Conservation (phyloP, 1,139 yeast species). For the Pneumocystis murina region DNA sequence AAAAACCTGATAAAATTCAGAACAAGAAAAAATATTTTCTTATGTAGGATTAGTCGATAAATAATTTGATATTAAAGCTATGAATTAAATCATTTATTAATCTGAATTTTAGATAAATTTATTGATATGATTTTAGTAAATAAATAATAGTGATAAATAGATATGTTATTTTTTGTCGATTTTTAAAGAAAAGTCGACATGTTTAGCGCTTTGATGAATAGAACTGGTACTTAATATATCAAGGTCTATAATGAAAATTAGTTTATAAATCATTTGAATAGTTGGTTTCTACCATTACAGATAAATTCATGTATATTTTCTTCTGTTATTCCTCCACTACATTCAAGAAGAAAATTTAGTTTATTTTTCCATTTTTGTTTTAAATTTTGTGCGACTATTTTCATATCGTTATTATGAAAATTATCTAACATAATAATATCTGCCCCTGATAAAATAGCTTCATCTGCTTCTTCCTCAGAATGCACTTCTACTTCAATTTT, state of each 20-base stretch:
- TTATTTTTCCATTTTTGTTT: conserved; percentile 43
- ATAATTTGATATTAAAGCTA: too few relatives aligned
- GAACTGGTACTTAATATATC: conserved; percentile 85
- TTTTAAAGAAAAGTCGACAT: conserved; percentile 73
- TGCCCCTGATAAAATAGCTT: conserved; percentile 89
- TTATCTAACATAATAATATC: conserved; percentile 93
- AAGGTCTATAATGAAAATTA: conserved; percentile 31
- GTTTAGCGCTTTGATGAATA: conserved; percentile 79
- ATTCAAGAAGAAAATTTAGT: conserved; percentile 55
- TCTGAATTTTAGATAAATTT: neutral
- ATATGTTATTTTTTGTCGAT: conserved; percentile 28
- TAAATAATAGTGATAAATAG: neutral
- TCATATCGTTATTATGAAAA: conserved; percentile 54
- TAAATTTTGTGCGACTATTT: conserved; percentile 47
- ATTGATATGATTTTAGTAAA: neutral
- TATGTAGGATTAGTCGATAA: too few relatives aligned
- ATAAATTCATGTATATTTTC: conserved; percentile 51
- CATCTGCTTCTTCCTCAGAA: conserved; percentile 67
- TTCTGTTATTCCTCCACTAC: conserved; percentile 79
- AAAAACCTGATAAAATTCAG: too few relatives aligned
- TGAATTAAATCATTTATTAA: neutral
- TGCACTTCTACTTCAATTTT: conserved; percentile 90
- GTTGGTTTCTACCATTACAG: conserved; percentile 29
- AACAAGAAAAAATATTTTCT: too few relatives aligned
- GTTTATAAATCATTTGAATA: neutral